These are phyloP conservation scores for Brasenia schreberi DNA, from an alignment of 164 flowering plant species.

Conservation along the genomic window DNA sequence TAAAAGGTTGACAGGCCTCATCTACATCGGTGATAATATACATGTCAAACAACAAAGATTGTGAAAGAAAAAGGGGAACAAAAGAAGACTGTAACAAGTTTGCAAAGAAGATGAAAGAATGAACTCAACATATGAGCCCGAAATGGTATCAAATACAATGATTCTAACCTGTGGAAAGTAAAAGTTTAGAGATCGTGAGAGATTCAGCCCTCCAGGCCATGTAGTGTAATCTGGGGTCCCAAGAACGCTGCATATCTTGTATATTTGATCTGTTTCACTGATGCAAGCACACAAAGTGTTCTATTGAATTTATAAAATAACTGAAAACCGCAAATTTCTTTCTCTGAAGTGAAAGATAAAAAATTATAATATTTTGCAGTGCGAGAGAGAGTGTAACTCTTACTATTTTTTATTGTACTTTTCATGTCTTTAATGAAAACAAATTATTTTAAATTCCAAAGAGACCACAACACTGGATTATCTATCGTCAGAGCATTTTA, in stretches of 20 bases:
- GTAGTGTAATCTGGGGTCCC: slow-evolving; percentile 56
- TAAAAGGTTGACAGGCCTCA: slow-evolving; percentile 43
- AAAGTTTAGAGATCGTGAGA: slow-evolving; percentile 26
- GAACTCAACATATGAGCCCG: no score
- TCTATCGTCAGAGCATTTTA: not conserved
- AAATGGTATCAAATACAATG: no score
- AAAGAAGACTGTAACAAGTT: no score
- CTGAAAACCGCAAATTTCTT: no score
- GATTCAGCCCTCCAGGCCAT: slow-evolving; percentile 43
- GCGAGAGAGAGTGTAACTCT: no score
- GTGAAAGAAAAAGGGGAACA: not conserved
- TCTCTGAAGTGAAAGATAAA: no score
- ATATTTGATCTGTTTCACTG: slow-evolving; percentile 78
- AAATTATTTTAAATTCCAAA: no score
- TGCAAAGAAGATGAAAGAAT: no score
- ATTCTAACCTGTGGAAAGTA: slow-evolving; percentile 31
- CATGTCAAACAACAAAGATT: not conserved
- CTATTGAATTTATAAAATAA: no score
- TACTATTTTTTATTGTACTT: no score
- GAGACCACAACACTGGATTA: not conserved
- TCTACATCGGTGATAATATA: slow-evolving; percentile 6
- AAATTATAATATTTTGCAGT: no score
- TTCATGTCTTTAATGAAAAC: no score
- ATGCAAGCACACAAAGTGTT: not conserved
- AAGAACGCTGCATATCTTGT: slow-evolving; percentile 67